Percentiles rank a stretch among this genome's conserved stretches.
Evolutionary conservation across 352 stramenopile genomes (phyloP).

Genomic region (Pythium rhizo-oryzae): DNA sequence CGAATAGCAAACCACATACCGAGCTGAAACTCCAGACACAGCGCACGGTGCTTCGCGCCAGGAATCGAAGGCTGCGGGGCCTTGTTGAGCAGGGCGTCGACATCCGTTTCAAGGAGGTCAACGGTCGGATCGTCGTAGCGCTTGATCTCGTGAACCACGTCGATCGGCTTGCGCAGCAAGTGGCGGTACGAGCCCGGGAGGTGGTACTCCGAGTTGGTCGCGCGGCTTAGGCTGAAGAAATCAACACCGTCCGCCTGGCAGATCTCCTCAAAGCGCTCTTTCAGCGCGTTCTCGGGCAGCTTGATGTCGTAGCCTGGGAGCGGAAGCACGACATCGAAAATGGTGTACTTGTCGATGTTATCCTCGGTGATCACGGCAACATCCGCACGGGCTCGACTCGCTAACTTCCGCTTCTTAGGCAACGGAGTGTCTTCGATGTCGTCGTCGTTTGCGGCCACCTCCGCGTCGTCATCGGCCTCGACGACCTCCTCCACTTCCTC

Average conservation of each 20-base stretch:
- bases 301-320: slow-evolving; percentile 84
- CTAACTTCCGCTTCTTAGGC: slow-evolving; percentile 11
- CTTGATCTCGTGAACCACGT: slow-evolving; percentile 92
- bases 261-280: slow-evolving; percentile 78
- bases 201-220: slow-evolving; percentile 53
- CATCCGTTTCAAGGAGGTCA: slow-evolving; percentile 94
- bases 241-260: slow-evolving; percentile 39
- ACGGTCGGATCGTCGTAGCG: slow-evolving; percentile 92
- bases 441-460: not conserved
- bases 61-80: slow-evolving; percentile 51
- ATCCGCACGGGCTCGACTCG: not conserved
- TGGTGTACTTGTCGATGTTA: slow-evolving; percentile 85
- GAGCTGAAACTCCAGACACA: slow-evolving; percentile 86
- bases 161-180: slow-evolving; percentile 32
- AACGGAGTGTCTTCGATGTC: slow-evolving; percentile 2
- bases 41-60: slow-evolving; percentile 54
- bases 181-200: slow-evolving; percentile 79
- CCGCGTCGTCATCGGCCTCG: not conserved
- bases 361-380: slow-evolving; percentile 55
- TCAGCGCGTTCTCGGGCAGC: slow-evolving; percentile 29
- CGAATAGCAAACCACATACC: slow-evolving; percentile 29
- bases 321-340: slow-evolving; percentile 95
- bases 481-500: slow-evolving; percentile 13
- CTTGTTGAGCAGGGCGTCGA: slow-evolving; percentile 68
- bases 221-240: slow-evolving; percentile 37